phyloP scores from a whole-genome alignment of 495 filamentous ascomycete species.

The Penicillium manginii region DNA sequence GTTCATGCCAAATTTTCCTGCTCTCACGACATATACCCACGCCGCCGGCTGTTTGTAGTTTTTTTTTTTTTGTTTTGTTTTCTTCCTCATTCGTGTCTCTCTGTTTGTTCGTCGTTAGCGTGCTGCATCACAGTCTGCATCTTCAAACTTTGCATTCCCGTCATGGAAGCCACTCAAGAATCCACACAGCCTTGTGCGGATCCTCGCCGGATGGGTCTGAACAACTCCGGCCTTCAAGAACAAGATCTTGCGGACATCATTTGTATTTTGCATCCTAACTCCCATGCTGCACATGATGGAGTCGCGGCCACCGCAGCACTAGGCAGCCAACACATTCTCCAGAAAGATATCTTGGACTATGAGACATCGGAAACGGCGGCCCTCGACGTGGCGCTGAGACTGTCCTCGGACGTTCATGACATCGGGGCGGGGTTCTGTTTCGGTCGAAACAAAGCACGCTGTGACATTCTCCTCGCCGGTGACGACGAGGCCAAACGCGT shows the following conservation, averaged over 20 bases:
- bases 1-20: slow-evolving; percentile 25
- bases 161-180: slow-evolving; percentile 62
- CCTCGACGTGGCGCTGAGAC: slow-evolving; percentile 75
- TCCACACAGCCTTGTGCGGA: slow-evolving; percentile 83
- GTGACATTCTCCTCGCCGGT: slow-evolving; percentile 70
- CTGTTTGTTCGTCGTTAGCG: slow-evolving; percentile 21
- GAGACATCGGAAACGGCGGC: slow-evolving; percentile 48
- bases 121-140: slow-evolving; percentile 11
- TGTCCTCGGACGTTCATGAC: slow-evolving; percentile 71
- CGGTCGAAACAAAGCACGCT: slow-evolving; percentile 70
- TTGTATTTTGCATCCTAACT: slow-evolving; percentile 82
- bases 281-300: slow-evolving; percentile 68
- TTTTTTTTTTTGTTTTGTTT: slow-evolving; percentile 8
- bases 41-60: slow-evolving; percentile 24
- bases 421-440: slow-evolving; percentile 76
- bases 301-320: slow-evolving; percentile 51
- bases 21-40: slow-evolving; percentile 30
- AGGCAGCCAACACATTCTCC: slow-evolving; percentile 63
- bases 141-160: neutral
- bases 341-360: slow-evolving; percentile 42
- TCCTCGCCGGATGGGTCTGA: slow-evolving; percentile 73
- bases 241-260: slow-evolving; percentile 85
- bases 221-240: slow-evolving; percentile 76
- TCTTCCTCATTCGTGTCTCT: slow-evolving; percentile 16
- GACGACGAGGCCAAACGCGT: slow-evolving; percentile 61